These are phyloP conservation scores for Talaromyces adpressus DNA, from an alignment of 495 filamentous ascomycete species.

Conservation along the genomic window DNA sequence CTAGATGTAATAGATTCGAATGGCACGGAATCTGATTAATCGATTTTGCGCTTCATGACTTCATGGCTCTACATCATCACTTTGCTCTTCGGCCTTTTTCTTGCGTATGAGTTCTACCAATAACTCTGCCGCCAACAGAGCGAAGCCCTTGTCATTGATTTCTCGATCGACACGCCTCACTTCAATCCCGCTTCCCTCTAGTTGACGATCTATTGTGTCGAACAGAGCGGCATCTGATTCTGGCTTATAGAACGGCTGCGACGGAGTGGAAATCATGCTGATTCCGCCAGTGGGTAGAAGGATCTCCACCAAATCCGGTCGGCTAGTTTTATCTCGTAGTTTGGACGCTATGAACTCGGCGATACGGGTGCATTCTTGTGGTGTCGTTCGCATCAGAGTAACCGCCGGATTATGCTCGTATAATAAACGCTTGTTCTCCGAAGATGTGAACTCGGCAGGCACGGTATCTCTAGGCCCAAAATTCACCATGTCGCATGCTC, in stretches of 20 bases:
- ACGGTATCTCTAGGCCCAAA: constrained; percentile 52
- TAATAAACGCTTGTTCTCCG: constrained; percentile 31
- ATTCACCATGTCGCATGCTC: constrained; percentile 64
- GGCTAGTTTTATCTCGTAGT: constrained; percentile 28
- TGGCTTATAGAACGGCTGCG: constrained; percentile 32
- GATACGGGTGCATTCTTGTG: constrained; percentile 45
- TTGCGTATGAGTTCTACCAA: constrained; percentile 14
- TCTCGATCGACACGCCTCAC: constrained; percentile 25
- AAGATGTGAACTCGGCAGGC: constrained; percentile 32
- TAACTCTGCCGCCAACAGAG: constrained; percentile 17
- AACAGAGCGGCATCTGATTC: constrained; percentile 42
- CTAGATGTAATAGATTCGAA: background rate
- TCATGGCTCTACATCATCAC: background rate
- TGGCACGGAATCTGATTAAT: background rate
- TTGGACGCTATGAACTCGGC: constrained; percentile 47
- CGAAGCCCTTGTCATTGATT: constrained; percentile 43
- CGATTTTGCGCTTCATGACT: background rate
- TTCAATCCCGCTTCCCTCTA: constrained; percentile 28
- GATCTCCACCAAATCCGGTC: constrained; percentile 38
- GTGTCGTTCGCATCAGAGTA: constrained; percentile 54
- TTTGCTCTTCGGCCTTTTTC: background rate
- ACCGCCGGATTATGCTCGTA: constrained; percentile 59
- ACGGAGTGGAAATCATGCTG: constrained; percentile 33
- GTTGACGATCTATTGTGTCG: constrained; percentile 29
- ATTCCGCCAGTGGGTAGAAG: constrained; percentile 51